Evolutionary conservation across 1,284 basidiomycete genomes (phyloP).

Genomic region (Anthracocystis panici-leucophaei): DNA sequence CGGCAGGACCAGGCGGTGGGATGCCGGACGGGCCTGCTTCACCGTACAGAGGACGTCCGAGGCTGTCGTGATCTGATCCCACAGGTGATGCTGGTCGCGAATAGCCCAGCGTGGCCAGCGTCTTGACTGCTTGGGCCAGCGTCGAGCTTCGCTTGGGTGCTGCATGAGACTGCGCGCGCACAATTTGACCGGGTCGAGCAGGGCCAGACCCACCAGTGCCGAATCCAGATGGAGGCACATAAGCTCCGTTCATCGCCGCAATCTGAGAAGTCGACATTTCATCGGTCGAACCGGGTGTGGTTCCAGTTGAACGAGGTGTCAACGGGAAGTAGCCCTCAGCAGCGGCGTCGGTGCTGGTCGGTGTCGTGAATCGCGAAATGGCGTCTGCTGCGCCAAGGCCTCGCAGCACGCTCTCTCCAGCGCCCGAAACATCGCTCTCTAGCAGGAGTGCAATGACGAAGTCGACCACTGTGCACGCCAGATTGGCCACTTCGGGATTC

Average conservation of each 20-base stretch:
- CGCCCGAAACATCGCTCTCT: conserved; percentile 81
- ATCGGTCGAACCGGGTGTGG: conserved; percentile 69
- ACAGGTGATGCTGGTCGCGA: conserved; percentile 57
- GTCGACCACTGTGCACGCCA: conserved; percentile 91
- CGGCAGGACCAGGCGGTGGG: conserved; percentile 47
- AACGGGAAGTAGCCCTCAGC: conserved; percentile 72
- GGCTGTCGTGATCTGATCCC: conserved; percentile 42
- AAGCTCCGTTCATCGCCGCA: conserved; percentile 37
- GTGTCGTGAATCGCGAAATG: conserved; percentile 58
- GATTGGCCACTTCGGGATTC: conserved; percentile 88
- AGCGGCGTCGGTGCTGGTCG: conserved; percentile 53
- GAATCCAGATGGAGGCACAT: conserved; percentile 43
- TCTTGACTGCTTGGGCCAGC: conserved; percentile 61
- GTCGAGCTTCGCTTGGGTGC: conserved; percentile 68
- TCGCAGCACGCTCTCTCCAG: conserved; percentile 39
- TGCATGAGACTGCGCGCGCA: conserved; percentile 69
- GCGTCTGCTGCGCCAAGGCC: conserved; percentile 45
- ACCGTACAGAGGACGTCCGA: conserved; percentile 37
- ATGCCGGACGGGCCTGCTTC: conserved; percentile 47
- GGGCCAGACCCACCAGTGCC: conserved; percentile 47
- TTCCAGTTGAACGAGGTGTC: conserved; percentile 62
- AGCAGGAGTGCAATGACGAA: conserved; percentile 90
- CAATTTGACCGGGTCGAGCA: conserved; percentile 28
- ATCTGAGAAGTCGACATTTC: conserved; percentile 48
- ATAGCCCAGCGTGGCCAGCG: conserved; percentile 62